A percentile compares a stretch with the other conserved stretches of the same genome.
Evolutionary conservation across 371 early-diverging fungal species (phyloP).

Genomic region (Massospora cicadina): DNA sequence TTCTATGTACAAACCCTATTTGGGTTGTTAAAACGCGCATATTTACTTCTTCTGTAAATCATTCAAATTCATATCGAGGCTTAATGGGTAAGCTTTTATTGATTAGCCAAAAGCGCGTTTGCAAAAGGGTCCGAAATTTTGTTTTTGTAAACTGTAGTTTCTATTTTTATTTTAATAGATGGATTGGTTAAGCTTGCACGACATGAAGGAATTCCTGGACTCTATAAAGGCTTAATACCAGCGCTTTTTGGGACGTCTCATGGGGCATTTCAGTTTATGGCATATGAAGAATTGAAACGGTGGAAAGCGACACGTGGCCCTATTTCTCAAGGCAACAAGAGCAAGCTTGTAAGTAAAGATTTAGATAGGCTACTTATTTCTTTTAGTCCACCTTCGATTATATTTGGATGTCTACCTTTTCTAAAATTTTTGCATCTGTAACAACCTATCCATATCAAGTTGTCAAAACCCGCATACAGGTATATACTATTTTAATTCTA

Average conservation of each 20-base stretch:
- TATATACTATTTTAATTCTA: too few species aligned
- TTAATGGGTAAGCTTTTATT: conserved; percentile 23
- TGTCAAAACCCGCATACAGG: conserved; percentile 69
- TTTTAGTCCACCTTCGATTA: conserved; percentile 43
- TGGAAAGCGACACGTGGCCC: conserved; percentile 20
- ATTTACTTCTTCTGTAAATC: conserved; percentile 44
- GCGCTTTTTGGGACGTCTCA: conserved; percentile 82
- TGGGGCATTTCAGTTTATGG: conserved; percentile 93
- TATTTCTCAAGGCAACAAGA: neutral
- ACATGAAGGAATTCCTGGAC: conserved; percentile 65
- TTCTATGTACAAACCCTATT: conserved; percentile 72
- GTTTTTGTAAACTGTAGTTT: too few species aligned
- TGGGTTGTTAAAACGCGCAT: conserved; percentile 93
- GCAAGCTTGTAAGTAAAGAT: neutral
- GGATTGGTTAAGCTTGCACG: conserved; percentile 38
- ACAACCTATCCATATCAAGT: conserved; percentile 93
- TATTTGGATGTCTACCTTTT: conserved; percentile 63
- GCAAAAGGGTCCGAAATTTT: too few species aligned
- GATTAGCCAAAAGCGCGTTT: too few species aligned
- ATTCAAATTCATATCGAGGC: conserved; percentile 56
- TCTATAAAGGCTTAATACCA: conserved; percentile 76
- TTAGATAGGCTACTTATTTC: neutral
- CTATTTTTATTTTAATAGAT: conserved; percentile 18
- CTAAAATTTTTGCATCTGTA: conserved; percentile 74
- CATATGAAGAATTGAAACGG: conserved; percentile 85